Conservation (phyloP, 305 asterid species). For the Galium porrigens region DNA sequence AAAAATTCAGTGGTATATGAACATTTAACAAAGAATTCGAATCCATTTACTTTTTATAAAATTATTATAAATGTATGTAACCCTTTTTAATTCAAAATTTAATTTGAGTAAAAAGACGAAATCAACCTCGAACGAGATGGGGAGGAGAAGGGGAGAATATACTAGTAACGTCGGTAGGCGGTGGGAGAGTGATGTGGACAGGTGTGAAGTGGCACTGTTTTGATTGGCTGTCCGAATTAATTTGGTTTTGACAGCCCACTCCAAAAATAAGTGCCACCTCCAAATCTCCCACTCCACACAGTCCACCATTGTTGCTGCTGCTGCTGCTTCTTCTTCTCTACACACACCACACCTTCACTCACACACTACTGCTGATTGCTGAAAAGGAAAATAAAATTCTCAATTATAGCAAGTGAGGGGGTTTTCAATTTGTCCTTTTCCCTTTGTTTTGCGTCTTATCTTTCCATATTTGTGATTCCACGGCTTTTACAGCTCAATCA, state of each 20-base stretch:
- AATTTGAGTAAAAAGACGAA: not conserved
- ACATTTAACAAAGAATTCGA: too few species aligned
- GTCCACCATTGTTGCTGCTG: not conserved
- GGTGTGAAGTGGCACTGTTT: conserved; percentile 1
- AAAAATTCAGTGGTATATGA: too few species aligned
- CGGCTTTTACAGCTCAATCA: conserved; percentile 14
- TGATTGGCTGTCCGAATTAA: conserved; percentile 5
- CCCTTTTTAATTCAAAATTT: not conserved
- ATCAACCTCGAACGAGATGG: not conserved
- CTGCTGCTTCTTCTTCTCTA: not conserved
- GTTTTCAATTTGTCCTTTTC: not conserved
- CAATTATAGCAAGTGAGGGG: not conserved
- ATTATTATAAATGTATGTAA: too few species aligned
- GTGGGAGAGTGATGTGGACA: conserved; percentile 3
- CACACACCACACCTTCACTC: not conserved
- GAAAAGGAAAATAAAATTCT: not conserved
- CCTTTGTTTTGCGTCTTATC: conserved; percentile 3
- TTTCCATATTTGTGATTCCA: not conserved
- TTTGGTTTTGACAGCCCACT: conserved; percentile 4
- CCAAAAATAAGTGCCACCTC: not conserved
- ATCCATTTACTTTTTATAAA: too few species aligned
- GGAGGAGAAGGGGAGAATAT: not conserved
- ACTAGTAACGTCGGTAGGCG: conserved; percentile 9
- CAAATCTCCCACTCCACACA: conserved; percentile 3
- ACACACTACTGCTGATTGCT: conserved; percentile 4